Conservation (phyloP, 2,329 filamentous ascomycete species). For the Verticillium nubilum region DNA sequence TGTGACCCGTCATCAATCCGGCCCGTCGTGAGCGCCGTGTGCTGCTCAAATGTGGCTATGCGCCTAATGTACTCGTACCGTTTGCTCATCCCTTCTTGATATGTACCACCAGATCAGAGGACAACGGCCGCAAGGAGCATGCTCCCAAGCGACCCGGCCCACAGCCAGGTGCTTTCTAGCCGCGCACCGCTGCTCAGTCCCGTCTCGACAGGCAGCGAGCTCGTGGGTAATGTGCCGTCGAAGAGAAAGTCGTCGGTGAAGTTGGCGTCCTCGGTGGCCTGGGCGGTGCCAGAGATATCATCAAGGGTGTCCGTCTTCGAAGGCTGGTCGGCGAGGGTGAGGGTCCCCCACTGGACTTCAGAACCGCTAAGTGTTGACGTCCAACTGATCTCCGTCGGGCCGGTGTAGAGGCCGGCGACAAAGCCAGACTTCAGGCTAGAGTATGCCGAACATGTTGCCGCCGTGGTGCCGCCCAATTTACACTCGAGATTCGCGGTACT, state of each 20-base stretch:
- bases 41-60: not conserved
- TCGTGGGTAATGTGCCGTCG: slow-evolving; percentile 11
- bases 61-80: not conserved
- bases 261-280: not conserved
- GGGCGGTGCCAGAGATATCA: not conserved
- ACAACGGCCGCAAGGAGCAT: not conserved
- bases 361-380: slow-evolving; percentile 36
- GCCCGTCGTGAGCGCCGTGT: not conserved
- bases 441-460: slow-evolving; percentile 42
- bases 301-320: slow-evolving; percentile 15
- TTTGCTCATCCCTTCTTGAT: not conserved
- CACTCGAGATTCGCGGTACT: slow-evolving; percentile 41
- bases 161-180: slow-evolving; percentile 1
- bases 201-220: slow-evolving; percentile 9
- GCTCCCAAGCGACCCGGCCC: slow-evolving; percentile 4
- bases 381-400: slow-evolving; percentile 38
- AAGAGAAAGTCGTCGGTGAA: slow-evolving; percentile 4
- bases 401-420: slow-evolving; percentile 29
- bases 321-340: slow-evolving; percentile 35
- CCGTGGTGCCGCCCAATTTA: slow-evolving; percentile 32
- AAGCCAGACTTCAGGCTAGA: slow-evolving; percentile 36
- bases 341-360: slow-evolving; percentile 36
- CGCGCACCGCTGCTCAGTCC: slow-evolving; percentile 7
- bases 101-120: not conserved
- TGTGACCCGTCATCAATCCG: not conserved